These are phyloP conservation scores for Takakia lepidozioides DNA, from an alignment of 225 moss, liverwort and hornwort genomes.

Conservation along the genomic window DNA sequence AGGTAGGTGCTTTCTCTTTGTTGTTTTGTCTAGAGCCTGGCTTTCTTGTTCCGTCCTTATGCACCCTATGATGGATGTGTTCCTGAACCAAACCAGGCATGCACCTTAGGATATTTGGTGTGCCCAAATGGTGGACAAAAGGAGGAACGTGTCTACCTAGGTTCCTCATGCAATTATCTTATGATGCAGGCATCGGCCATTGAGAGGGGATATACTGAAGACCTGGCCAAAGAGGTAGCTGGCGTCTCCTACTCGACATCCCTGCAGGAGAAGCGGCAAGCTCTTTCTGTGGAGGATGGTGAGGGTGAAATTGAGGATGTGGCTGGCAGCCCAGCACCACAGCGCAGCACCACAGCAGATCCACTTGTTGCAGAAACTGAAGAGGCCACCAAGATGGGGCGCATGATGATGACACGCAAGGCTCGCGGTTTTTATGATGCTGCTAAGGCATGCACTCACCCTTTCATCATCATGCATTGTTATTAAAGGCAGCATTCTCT, in stretches of 20 bases:
- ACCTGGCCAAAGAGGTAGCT: conserved; percentile 65
- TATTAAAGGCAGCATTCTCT: no score
- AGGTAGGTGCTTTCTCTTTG: conserved; percentile 5
- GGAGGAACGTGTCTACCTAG: no score
- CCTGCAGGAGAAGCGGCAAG: conserved; percentile 20
- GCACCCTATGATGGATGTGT: no score
- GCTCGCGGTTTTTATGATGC: conserved; percentile 69
- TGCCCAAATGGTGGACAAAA: no score
- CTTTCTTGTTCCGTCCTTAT: no score
- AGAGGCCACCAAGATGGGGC: conserved; percentile 44
- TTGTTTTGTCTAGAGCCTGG: neutral
- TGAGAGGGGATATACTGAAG: conserved; percentile 45
- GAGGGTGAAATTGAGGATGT: neutral
- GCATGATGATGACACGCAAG: conserved; percentile 91
- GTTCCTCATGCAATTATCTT: no score
- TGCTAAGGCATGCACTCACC: conserved; percentile 35
- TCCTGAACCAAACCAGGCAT: no score
- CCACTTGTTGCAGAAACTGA: conserved; percentile 21
- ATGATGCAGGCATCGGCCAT: conserved; percentile 21
- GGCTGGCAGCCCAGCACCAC: neutral
- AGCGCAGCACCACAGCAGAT: neutral
- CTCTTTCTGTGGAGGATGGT: conserved; percentile 10
- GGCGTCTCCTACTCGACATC: conserved; percentile 66
- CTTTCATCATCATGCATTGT: no score
- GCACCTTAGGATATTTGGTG: no score